Evolutionary conservation across 805 yeast species (phyloP).

Genomic region (Yarrowia porcina): DNA sequence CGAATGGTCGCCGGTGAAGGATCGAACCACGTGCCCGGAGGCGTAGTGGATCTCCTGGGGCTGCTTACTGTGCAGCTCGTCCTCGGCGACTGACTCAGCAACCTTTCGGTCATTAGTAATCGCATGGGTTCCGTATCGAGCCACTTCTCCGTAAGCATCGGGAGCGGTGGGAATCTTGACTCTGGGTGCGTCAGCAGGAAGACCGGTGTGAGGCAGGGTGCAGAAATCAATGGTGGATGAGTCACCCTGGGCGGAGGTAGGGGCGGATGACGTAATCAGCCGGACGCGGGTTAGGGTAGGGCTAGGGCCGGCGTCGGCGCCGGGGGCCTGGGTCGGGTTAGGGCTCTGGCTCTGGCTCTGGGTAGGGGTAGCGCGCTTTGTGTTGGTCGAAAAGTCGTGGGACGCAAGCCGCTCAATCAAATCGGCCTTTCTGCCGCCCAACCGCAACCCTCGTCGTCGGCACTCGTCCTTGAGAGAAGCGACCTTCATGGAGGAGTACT

Average conservation of each 20-base stretch:
- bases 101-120: neutral
- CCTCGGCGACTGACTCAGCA: slow-evolving; percentile 15
- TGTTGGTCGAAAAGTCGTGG: slow-evolving; percentile 30
- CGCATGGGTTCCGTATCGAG: slow-evolving; percentile 9
- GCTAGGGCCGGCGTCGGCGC: neutral
- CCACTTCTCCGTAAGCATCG: slow-evolving; percentile 15
- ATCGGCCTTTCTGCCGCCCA: slow-evolving; percentile 61
- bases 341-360: neutral
- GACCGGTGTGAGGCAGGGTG: slow-evolving; percentile 39
- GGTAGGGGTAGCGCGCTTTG: slow-evolving; percentile 27
- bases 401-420: slow-evolving; percentile 42
- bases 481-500: slow-evolving; percentile 46
- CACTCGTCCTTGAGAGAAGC: slow-evolving; percentile 58
- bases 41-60: slow-evolving; percentile 16
- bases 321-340: neutral
- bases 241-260: slow-evolving; percentile 37
- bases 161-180: slow-evolving; percentile 22
- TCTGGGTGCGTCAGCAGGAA: slow-evolving; percentile 34
- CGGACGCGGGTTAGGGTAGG: neutral
- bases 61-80: slow-evolving; percentile 8
- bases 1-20: neutral
- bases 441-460: slow-evolving; percentile 55
- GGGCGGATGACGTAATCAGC: slow-evolving; percentile 30
- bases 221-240: slow-evolving; percentile 40
- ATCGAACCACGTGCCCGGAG: slow-evolving; percentile 9